phyloP scores from a whole-genome alignment of 75 land plant genomes.

The Pseudotsuga menziesii region DNA sequence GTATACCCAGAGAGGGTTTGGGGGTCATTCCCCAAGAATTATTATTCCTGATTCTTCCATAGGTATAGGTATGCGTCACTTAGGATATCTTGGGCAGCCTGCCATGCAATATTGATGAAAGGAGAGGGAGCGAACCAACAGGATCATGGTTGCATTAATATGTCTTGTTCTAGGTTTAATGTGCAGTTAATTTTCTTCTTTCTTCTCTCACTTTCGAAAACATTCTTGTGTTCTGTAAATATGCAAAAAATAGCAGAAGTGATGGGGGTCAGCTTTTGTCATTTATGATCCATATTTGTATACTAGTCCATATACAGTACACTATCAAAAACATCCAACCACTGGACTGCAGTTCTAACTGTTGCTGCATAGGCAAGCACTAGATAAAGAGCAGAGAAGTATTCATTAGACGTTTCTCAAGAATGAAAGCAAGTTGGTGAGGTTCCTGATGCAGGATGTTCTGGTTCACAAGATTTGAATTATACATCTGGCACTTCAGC shows the following conservation, averaged over 20 bases:
- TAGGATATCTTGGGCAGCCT: constrained; percentile 1
- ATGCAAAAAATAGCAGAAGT: constrained; percentile 2
- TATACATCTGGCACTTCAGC: background rate
- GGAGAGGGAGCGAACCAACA: background rate
- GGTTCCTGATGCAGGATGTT: background rate
- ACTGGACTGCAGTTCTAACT: background rate
- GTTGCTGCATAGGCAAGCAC: background rate
- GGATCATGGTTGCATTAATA: background rate
- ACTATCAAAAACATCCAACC: background rate
- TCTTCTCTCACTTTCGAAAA: background rate
- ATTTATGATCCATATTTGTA: constrained; percentile 4
- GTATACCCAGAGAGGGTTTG: constrained; percentile 7
- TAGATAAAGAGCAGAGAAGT: background rate
- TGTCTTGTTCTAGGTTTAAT: constrained; percentile 7
- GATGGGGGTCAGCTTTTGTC: constrained; percentile 1
- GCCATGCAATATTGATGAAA: constrained; percentile 4
- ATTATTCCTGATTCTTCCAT: constrained; percentile 5
- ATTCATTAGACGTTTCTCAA: background rate
- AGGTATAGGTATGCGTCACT: background rate
- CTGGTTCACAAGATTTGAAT: background rate
- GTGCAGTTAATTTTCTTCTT: background rate
- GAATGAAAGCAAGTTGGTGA: constrained; percentile 1
- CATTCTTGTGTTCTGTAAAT: constrained; percentile 6
- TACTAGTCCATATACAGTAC: background rate
- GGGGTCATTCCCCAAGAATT: constrained; percentile 4